phyloP scores from a whole-genome alignment of 805 yeast species.

The Yamadazyma endophytica region DNA sequence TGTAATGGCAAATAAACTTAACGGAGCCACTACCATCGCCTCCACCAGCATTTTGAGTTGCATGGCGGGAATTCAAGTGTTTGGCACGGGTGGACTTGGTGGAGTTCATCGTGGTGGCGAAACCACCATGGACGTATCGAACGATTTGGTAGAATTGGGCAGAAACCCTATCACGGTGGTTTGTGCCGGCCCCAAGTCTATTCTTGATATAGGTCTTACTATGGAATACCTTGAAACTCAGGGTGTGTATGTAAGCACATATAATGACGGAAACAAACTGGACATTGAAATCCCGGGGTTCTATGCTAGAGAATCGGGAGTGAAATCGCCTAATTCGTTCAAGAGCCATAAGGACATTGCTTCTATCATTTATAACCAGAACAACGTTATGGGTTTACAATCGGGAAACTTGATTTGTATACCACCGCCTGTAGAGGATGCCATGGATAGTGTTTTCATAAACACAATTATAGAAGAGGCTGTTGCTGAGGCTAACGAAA shows the following conservation, averaged over 20 bases:
- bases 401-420: slow-evolving; percentile 78
- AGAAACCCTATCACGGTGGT: slow-evolving; percentile 85
- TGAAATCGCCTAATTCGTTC: slow-evolving; percentile 64
- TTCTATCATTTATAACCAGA: slow-evolving; percentile 44
- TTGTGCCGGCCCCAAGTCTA: slow-evolving; percentile 88
- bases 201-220: slow-evolving; percentile 74
- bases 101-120: slow-evolving; percentile 86
- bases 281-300: slow-evolving; percentile 67
- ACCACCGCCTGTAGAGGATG: slow-evolving; percentile 69
- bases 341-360: slow-evolving; percentile 59
- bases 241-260: slow-evolving; percentile 81
- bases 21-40: slow-evolving; percentile 90
- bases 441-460: slow-evolving; percentile 53
- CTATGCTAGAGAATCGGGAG: slow-evolving; percentile 72
- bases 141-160: slow-evolving; percentile 82
- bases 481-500: slow-evolving; percentile 46
- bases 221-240: slow-evolving; percentile 86
- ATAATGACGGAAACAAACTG: slow-evolving; percentile 33
- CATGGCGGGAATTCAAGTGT: slow-evolving; percentile 72
- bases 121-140: slow-evolving; percentile 73
- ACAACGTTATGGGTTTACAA: slow-evolving; percentile 42
- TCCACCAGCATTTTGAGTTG: slow-evolving; percentile 81
- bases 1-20: slow-evolving; percentile 56
- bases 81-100: slow-evolving; percentile 92
- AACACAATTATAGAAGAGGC: slow-evolving; percentile 56